phyloP scores from a whole-genome alignment of 495 filamentous ascomycete species.

The Penicillium subrubescens region DNA sequence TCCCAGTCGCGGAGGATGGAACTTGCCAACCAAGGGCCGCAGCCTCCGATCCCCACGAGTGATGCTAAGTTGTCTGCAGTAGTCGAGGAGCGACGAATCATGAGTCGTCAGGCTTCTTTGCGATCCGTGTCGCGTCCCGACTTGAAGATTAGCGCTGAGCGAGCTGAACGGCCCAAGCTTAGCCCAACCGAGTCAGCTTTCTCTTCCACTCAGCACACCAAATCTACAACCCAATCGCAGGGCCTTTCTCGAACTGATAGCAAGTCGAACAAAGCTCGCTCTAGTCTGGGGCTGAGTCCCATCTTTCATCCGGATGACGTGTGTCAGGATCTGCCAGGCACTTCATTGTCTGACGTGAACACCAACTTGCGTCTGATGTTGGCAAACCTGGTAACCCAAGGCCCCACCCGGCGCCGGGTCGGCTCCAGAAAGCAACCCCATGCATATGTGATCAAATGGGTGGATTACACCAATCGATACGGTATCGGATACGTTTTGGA shows the following conservation, averaged over 20 bases:
- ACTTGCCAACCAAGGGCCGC: slow-evolving; percentile 32
- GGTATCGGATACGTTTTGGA: slow-evolving; percentile 84
- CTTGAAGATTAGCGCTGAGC: slow-evolving; percentile 11
- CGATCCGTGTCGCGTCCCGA: slow-evolving; percentile 25
- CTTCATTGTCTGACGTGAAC: slow-evolving; percentile 45
- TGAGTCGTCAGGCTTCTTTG: slow-evolving; percentile 20
- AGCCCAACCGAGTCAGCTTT: slow-evolving; percentile 17
- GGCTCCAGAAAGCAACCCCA: slow-evolving; percentile 40
- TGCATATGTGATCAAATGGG: slow-evolving; percentile 79
- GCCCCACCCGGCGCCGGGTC: slow-evolving; percentile 37
- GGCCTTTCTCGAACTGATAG: slow-evolving; percentile 33
- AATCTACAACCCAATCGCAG: slow-evolving; percentile 21
- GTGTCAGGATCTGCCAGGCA: slow-evolving; percentile 40
- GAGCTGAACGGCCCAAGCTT: slow-evolving; percentile 14
- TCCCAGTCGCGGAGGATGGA: slow-evolving; percentile 49
- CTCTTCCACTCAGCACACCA: slow-evolving; percentile 9
- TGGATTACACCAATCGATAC: slow-evolving; percentile 92
- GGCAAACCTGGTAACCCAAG: slow-evolving; percentile 39
- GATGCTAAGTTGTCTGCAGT: slow-evolving; percentile 30
- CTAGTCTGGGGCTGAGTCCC: slow-evolving; percentile 42
- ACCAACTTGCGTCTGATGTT: slow-evolving; percentile 46
- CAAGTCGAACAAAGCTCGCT: slow-evolving; percentile 42
- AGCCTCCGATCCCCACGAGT: slow-evolving; percentile 12
- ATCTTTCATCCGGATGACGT: slow-evolving; percentile 43
- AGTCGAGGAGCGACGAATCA: slow-evolving; percentile 20